Base-by-base conservation (phyloP, 1,284 basidiomycete genomes). In the Malassezia globosa region DNA sequence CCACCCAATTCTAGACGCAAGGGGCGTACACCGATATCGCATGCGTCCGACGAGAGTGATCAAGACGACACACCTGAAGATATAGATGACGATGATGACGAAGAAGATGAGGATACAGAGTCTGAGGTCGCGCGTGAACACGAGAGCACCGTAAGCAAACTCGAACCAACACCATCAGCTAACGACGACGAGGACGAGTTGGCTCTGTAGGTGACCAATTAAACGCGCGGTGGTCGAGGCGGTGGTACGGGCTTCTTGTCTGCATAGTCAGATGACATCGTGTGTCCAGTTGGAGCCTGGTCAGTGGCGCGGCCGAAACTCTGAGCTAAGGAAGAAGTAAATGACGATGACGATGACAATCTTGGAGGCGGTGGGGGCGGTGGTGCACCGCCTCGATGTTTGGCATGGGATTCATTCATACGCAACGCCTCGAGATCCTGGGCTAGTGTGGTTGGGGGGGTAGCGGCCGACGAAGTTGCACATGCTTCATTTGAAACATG, bases 381-480 rank as follows among this genome's bases (percentile, higher is more conserved):
- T 18, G 35, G 10, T 6, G 43, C 8, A 16, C 24, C 34, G 23
- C 13, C 5, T 14, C 14, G n/a, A 8, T 14, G 23, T 18, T 23
- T 10, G n/a, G 27, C 19, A 14, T 34, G 18, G 14, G 37, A 16
- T n/a, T n/a, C n/a, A n/a, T n/a, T n/a, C 37, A 38, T 38, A 13
- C 34, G 43, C 36, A 51, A 29, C 10, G 43, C 49, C 7, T 26
- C 37, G 21, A 51, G 27, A 16, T 51, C 49, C 19, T 51, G 43
- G 2, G 37, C 39, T 6, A 51, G 25, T 8, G 49, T 46, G 19
- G 25, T 25, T 21, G 16, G 16, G 11, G 35, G 10, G 3, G 35
- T 37, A 19, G 35, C n/a, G 16, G 35, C 35, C 21, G 35, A 18
- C 16, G 16, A 13, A n/a, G 35, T 37, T 10, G 29, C 8, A n/a